A percentile compares a stretch with the other conserved stretches of the same genome.
Evolutionary conservation across 495 filamentous ascomycete genomes (phyloP).

Genomic region (Xylaria acuta): DNA sequence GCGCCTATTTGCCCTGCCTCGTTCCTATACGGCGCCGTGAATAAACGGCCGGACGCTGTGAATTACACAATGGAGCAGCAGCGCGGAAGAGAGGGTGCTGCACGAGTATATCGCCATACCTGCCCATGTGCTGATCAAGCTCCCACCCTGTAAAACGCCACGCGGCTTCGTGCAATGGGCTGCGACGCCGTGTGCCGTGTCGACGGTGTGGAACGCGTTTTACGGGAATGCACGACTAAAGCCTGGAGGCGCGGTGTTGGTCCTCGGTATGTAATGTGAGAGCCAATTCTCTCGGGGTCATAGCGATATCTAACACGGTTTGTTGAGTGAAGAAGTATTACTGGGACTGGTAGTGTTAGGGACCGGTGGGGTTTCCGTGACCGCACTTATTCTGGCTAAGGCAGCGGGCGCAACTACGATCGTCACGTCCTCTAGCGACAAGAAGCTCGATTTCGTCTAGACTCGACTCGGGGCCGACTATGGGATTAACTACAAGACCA

Average conservation of each 20-base stretch:
- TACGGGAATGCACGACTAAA: conserved; percentile 60
- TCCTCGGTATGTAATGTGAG: background rate
- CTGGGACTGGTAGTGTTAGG: conserved; percentile 38
- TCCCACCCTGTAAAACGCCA: background rate
- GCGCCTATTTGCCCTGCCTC: conserved; percentile 9
- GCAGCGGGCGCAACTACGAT: conserved; percentile 76
- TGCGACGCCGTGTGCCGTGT: conserved; percentile 43
- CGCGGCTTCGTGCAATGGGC: conserved; percentile 22
- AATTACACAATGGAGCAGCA: background rate
- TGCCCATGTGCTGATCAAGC: conserved; percentile 11
- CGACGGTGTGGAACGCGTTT: conserved; percentile 51
- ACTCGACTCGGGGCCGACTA: conserved; percentile 66
- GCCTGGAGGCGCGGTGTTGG: conserved; percentile 30
- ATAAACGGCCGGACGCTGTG: conserved; percentile 43
- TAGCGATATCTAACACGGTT: background rate
- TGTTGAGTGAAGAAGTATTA: conserved; percentile 32
- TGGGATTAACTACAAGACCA: conserved; percentile 57
- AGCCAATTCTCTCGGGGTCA: background rate
- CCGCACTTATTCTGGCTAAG: conserved; percentile 71
- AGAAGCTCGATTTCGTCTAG: conserved; percentile 64
- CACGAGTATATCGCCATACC: conserved; percentile 15
- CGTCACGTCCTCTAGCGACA: conserved; percentile 66
- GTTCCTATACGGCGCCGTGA: conserved; percentile 54
- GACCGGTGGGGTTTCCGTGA: conserved; percentile 45
- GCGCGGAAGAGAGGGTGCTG: background rate